A percentile compares a stretch with the other conserved stretches of the same genome.
Conservation (phyloP, 257 asterid species). For the Forsythia viridissima region DNA sequence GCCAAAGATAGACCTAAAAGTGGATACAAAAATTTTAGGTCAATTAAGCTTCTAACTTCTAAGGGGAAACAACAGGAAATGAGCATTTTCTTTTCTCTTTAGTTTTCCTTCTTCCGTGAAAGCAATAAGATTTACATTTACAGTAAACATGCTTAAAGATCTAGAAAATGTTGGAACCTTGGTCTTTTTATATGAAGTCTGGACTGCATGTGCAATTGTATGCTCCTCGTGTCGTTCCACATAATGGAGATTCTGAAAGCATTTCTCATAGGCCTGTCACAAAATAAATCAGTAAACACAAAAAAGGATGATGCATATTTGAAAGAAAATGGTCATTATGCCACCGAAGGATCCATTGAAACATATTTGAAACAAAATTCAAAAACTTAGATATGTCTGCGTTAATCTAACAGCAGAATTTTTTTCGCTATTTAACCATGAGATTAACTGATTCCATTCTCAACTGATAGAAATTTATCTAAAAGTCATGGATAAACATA, state of each 20-base stretch:
- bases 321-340: too few species aligned
- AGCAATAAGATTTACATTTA: neutral
- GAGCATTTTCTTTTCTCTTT: neutral
- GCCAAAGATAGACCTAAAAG: slow-evolving; percentile 87
- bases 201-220: slow-evolving; percentile 94
- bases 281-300: slow-evolving; percentile 17
- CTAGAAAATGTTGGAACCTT: slow-evolving; percentile 49
- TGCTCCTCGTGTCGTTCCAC: slow-evolving; percentile 89
- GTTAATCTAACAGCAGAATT: slow-evolving; percentile 1
- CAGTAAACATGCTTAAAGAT: neutral
- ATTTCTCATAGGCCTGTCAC: slow-evolving; percentile 83
- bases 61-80: neutral
- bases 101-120: neutral
- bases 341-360: neutral
- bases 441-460: neutral
- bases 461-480: neutral
- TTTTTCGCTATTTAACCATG: neutral
- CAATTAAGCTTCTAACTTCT: too few species aligned
- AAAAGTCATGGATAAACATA: neutral
- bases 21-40: slow-evolving; percentile 8
- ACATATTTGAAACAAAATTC: slow-evolving; percentile 13
- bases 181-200: slow-evolving; percentile 80
- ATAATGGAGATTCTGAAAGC: slow-evolving; percentile 93
- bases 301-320: too few species aligned
- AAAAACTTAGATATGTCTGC: neutral